A percentile compares a stretch with the other conserved stretches of the same genome.
Evolutionary conservation across 2,329 filamentous ascomycete genomes (phyloP).

Genomic region (Dryadomyces quercivorus): DNA sequence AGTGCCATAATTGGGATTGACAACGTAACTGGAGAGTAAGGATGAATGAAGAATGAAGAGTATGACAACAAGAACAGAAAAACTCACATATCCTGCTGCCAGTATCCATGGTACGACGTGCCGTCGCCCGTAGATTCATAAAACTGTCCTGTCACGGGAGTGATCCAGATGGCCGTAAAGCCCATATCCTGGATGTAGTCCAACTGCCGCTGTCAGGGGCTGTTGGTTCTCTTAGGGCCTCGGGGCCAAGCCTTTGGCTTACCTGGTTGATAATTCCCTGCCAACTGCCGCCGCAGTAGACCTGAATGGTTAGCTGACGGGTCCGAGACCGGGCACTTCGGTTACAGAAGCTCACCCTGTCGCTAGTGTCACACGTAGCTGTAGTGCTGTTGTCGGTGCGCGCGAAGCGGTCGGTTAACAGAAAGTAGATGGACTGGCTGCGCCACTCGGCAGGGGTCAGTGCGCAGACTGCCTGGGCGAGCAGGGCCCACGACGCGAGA

Average conservation of each 20-base stretch:
- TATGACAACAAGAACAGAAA: no score
- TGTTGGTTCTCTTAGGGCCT: conserved; percentile 17
- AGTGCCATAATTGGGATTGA: conserved; percentile 49
- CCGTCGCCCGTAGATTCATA: conserved; percentile 19
- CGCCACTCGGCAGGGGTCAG: conserved; percentile 28
- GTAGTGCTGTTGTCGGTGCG: conserved; percentile 31
- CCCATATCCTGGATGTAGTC: conserved; percentile 53
- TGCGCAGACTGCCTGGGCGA: neutral
- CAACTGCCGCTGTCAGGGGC: conserved; percentile 18
- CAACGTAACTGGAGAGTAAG: conserved; percentile 17
- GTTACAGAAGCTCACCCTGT: conserved; percentile 10
- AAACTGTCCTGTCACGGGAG: conserved; percentile 36
- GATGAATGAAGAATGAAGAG: neutral
- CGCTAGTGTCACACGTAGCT: conserved; percentile 24
- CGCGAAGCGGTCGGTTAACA: conserved; percentile 44
- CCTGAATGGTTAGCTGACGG: conserved; percentile 6
- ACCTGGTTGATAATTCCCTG: conserved; percentile 35
- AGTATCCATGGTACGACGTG: conserved; percentile 40
- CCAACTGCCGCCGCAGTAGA: conserved; percentile 51
- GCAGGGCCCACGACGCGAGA: neutral
- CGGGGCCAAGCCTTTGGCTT: no score
- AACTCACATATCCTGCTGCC: conserved; percentile 28
- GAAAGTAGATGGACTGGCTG: conserved; percentile 44
- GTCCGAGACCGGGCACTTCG: neutral
- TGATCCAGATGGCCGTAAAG: conserved; percentile 44